These are phyloP conservation scores for Skeletonema marinoi DNA, from an alignment of 108 stramenopile genomes.

Conservation along the genomic window DNA sequence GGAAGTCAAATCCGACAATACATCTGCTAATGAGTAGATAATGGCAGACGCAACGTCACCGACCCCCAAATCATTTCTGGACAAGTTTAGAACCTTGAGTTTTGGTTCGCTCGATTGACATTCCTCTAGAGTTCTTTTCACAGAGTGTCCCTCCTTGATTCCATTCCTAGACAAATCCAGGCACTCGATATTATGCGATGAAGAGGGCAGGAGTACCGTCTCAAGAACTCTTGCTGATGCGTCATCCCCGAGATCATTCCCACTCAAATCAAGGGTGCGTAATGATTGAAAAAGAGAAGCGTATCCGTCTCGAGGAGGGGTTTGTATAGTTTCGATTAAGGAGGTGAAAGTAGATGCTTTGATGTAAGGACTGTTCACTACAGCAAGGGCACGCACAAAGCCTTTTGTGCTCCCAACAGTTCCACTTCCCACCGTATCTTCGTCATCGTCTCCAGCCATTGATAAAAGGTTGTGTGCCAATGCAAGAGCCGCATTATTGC, in stretches of 20 bases:
- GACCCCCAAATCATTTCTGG: slow-evolving; percentile 49
- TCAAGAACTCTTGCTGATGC: slow-evolving; percentile 47
- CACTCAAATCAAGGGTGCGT: slow-evolving; percentile 58
- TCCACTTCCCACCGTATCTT: slow-evolving; percentile 8
- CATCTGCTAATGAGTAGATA: slow-evolving; percentile 32
- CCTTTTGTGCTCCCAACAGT: slow-evolving; percentile 46
- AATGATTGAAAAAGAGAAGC: slow-evolving; percentile 44
- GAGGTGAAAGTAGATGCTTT: slow-evolving; percentile 34
- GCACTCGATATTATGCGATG: slow-evolving; percentile 56
- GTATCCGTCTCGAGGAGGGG: not conserved
- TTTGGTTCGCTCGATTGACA: slow-evolving; percentile 58
- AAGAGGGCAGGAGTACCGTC: slow-evolving; percentile 51
- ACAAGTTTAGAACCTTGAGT: slow-evolving; percentile 51
- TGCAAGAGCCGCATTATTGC: slow-evolving; percentile 44
- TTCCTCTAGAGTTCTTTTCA: slow-evolving; percentile 36
- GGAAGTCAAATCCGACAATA: slow-evolving; percentile 43
- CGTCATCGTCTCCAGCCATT: slow-evolving; percentile 47
- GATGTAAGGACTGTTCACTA: slow-evolving; percentile 54
- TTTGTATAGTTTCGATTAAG: slow-evolving; percentile 52
- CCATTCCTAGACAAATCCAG: slow-evolving; percentile 64
- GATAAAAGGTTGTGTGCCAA: slow-evolving; percentile 57
- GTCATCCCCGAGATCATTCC: slow-evolving; percentile 64
- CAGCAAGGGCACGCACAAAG: slow-evolving; percentile 48
- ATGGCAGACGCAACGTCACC: slow-evolving; percentile 60
- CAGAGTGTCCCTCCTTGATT: slow-evolving; percentile 50